Evolutionary conservation across 352 stramenopile species (phyloP).

Genomic region (Pythium pyrilobum): DNA sequence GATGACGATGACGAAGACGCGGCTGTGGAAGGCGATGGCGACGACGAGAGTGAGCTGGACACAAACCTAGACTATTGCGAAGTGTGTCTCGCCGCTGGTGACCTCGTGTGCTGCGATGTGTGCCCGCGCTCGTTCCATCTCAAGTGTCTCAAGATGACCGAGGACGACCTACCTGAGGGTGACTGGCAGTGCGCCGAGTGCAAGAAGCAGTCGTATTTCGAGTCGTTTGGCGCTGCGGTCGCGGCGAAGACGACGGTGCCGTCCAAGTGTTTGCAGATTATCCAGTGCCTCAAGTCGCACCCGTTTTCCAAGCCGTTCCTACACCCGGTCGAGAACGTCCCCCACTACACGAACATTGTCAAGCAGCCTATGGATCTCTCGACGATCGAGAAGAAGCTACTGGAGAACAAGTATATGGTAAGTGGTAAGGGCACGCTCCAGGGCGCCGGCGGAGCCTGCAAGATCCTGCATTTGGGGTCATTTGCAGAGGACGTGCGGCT

Average conservation of each 20-base stretch:
- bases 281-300: slow-evolving; percentile 64
- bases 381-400: slow-evolving; percentile 63
- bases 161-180: slow-evolving; percentile 70
- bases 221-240: slow-evolving; percentile 39
- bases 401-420: slow-evolving; percentile 50
- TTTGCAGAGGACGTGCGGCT: slow-evolving; percentile 77
- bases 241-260: slow-evolving; percentile 43
- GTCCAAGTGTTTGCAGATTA: slow-evolving; percentile 63
- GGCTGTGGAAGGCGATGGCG: slow-evolving; percentile 17
- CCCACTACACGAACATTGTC: slow-evolving; percentile 67
- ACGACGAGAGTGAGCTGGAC: slow-evolving; percentile 62
- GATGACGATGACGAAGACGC: slow-evolving; percentile 13
- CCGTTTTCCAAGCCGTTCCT: slow-evolving; percentile 79
- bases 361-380: slow-evolving; percentile 81
- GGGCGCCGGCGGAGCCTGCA: slow-evolving; percentile 15
- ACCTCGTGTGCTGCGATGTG: slow-evolving; percentile 87
- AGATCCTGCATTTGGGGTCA: slow-evolving; percentile 37
- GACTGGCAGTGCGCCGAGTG: slow-evolving; percentile 81
- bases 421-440: slow-evolving; percentile 26
- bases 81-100: slow-evolving; percentile 76
- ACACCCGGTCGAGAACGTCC: slow-evolving; percentile 67
- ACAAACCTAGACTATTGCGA: slow-evolving; percentile 82
- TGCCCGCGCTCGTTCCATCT: slow-evolving; percentile 91
- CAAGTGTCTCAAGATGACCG: slow-evolving; percentile 69
- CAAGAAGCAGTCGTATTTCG: slow-evolving; percentile 65